Evolutionary conservation across 495 filamentous ascomycete genomes (phyloP).

Genomic region (Amphirosellinia nigrospora): DNA sequence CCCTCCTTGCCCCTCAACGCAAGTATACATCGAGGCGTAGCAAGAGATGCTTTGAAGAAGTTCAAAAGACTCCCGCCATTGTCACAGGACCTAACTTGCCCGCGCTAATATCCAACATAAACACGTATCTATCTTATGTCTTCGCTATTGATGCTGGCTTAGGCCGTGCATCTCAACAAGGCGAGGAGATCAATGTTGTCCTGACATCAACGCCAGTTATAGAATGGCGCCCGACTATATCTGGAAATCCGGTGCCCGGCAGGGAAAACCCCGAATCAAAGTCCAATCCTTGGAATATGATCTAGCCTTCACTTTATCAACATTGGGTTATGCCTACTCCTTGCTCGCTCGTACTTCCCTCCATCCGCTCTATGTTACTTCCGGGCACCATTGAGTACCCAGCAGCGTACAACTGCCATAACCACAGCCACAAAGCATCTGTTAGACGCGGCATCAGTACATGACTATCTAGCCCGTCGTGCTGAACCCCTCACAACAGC

Average conservation of each 20-base stretch:
- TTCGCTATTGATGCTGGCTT: constrained; percentile 75
- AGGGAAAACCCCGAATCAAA: constrained; percentile 64
- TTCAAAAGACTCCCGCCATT: constrained; percentile 77
- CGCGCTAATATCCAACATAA: constrained; percentile 68
- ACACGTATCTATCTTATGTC: constrained; percentile 80
- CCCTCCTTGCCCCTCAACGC: constrained; percentile 81
- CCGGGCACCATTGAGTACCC: constrained; percentile 65
- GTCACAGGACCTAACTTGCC: constrained; percentile 70
- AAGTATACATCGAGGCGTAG: constrained; percentile 77
- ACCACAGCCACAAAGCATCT: constrained; percentile 77
- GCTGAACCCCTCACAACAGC: constrained; percentile 38
- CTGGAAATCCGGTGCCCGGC: constrained; percentile 59
- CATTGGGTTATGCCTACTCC: constrained; percentile 74
- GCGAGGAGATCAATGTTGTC: constrained; percentile 69
- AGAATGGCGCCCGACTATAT: constrained; percentile 84
- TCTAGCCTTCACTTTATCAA: constrained; percentile 75
- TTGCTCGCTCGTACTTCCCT: constrained; percentile 67
- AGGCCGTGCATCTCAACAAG: constrained; percentile 53
- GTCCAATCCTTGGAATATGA: constrained; percentile 84
- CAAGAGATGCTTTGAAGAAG: constrained; percentile 77
- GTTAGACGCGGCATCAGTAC: constrained; percentile 78
- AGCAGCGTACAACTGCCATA: constrained; percentile 71
- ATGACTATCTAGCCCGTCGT: constrained; percentile 67
- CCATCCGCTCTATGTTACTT: constrained; percentile 57
- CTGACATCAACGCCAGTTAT: constrained; percentile 56